These are phyloP conservation scores for Voacanga thouarsii DNA, from an alignment of 257 asterid genomes.

Conservation along the genomic window DNA sequence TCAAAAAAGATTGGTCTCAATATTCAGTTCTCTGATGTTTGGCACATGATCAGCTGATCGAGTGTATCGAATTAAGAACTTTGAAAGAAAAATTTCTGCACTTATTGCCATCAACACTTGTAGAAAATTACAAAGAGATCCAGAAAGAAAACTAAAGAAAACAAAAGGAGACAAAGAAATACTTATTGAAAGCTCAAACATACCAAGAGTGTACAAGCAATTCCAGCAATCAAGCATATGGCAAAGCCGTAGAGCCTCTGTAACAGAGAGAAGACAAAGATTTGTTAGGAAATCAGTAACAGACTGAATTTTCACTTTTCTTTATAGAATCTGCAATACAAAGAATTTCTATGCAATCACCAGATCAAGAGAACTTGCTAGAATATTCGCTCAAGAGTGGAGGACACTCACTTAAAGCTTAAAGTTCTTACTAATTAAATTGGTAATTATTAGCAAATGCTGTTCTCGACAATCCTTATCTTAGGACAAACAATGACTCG, in stretches of 20 bases:
- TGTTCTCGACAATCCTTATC: neutral
- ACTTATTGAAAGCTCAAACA: conserved; percentile 13
- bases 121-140: neutral
- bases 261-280: conserved; percentile 16
- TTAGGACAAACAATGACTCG: neutral
- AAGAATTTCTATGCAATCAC: neutral
- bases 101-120: neutral
- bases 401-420: neutral
- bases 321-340: neutral
- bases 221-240: conserved; percentile 84
- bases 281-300: conserved; percentile 6
- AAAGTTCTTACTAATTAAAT: neutral
- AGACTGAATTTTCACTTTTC: conserved; percentile 10
- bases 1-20: neutral
- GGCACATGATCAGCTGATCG: neutral
- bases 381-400: neutral
- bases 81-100: neutral
- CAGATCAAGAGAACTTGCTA: neutral
- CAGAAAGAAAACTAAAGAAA: neutral
- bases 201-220: conserved; percentile 92
- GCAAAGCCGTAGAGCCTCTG: conserved; percentile 93
- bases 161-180: neutral
- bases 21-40: neutral
- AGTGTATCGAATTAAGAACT: neutral
- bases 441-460: too few relatives aligned